phyloP scores from a whole-genome alignment of 208 protist genomes.

The Acanthamoeba healyi region DNA sequence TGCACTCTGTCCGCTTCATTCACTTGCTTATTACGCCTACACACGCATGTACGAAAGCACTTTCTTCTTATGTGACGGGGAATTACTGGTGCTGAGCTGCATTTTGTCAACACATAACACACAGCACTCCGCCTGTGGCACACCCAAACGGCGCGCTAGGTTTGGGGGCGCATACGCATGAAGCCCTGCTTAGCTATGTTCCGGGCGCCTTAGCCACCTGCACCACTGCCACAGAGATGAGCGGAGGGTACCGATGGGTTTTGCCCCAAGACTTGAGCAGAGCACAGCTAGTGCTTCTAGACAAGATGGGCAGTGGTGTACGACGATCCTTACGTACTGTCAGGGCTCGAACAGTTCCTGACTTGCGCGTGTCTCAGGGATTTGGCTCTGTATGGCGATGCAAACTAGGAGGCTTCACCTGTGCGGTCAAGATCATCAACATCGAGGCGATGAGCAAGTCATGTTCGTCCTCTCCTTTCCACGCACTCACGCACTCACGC shows the following conservation, averaged over 20 bases:
- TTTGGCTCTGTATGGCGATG: conserved; percentile 40
- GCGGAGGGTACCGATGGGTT: conserved; percentile 4
- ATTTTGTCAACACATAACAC: too few species aligned
- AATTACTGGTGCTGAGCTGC: too few species aligned
- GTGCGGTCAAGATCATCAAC: conserved; percentile 62
- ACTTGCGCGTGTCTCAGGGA: background rate
- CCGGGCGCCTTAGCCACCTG: background rate
- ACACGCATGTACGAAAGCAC: background rate
- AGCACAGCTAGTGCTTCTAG: background rate
- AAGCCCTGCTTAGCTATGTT: background rate
- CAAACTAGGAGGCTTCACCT: conserved; percentile 58
- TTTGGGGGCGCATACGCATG: background rate
- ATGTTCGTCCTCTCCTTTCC: background rate
- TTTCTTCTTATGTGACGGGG: too few species aligned
- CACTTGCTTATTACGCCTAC: conserved; percentile 7
- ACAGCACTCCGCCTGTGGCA: background rate
- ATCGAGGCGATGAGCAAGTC: conserved; percentile 32
- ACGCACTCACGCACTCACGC: background rate
- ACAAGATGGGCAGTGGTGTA: conserved; percentile 63
- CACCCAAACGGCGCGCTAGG: background rate
- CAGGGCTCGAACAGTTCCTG: background rate
- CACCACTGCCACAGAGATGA: background rate
- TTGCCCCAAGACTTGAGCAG: conserved; percentile 13
- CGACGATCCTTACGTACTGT: too few species aligned
- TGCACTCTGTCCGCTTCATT: background rate